A percentile compares a stretch with the other conserved stretches of the same genome.
Evolutionary conservation across 306 rosid species (phyloP).

Genomic region (Trifolium repens): DNA sequence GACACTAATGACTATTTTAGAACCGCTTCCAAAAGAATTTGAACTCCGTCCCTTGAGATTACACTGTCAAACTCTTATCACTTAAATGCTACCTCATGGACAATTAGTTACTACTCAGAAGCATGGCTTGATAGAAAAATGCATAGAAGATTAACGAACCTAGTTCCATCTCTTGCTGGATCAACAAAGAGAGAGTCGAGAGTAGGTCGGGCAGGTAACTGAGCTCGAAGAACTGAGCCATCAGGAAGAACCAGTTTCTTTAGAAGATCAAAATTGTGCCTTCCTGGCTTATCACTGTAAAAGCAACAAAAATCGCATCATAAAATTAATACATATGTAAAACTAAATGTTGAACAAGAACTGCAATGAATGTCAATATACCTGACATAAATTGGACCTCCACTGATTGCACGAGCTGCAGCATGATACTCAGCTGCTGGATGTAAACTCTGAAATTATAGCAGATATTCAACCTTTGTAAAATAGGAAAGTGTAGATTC

Average conservation of each 20-base stretch:
- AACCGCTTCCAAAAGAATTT: not conserved
- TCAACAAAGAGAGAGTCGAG: conserved; percentile 80
- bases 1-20: not conserved
- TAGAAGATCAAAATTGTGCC: conserved; percentile 88
- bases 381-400: conserved; percentile 97
- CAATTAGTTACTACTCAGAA: not conserved
- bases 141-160: conserved; percentile 47
- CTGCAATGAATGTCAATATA: conserved; percentile 26
- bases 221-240: conserved; percentile 92
- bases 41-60: not conserved
- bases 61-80: not conserved
- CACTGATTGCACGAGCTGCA: conserved; percentile 50
- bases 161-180: conserved; percentile 93
- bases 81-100: not conserved
- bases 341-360: not conserved
- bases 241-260: conserved; percentile 91
- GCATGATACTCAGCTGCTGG: not conserved
- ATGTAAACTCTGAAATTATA: conserved; percentile 5
- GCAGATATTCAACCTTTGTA: too few species aligned
- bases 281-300: conserved; percentile 86
- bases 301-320: conserved; percentile 7
- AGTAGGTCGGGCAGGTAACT: conserved; percentile 88
- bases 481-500: too few species aligned
- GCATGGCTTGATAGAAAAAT: not conserved
- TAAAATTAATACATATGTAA: not conserved